Conservation (phyloP, 345 rosid genomes). For the Eucalyptus urophylla region DNA sequence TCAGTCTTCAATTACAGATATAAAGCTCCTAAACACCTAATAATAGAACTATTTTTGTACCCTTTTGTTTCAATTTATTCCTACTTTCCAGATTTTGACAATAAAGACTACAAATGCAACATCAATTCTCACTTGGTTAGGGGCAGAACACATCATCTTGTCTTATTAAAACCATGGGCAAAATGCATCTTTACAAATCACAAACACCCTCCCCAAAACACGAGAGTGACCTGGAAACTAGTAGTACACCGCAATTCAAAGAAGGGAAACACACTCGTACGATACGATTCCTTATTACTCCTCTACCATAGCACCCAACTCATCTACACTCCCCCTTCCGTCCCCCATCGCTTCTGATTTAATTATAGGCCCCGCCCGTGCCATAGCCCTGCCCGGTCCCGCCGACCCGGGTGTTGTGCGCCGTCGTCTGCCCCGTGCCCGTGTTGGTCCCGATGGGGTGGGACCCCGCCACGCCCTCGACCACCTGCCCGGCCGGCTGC, state of each 20-base stretch:
- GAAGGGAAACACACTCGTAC: neutral
- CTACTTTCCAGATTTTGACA: neutral
- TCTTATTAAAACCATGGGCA: neutral
- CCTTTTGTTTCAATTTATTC: neutral
- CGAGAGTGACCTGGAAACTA: neutral
- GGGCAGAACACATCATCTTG: neutral
- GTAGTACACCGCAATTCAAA: neutral
- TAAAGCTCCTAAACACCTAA: too few relatives aligned
- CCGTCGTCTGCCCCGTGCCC: neutral
- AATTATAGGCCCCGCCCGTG: neutral
- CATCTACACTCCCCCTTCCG: neutral
- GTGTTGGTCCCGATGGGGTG: neutral
- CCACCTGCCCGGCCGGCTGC: neutral
- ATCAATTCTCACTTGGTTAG: neutral
- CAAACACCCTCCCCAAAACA: neutral
- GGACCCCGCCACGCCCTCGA: neutral
- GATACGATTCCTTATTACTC: neutral
- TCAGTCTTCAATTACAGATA: too few relatives aligned
- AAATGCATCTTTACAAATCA: neutral
- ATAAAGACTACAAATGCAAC: neutral
- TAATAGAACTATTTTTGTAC: too few relatives aligned
- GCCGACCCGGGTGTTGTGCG: neutral
- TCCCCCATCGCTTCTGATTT: neutral
- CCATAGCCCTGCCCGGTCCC: neutral
- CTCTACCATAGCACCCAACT: neutral